A percentile compares a stretch with the other conserved stretches of the same genome.
Conservation (phyloP, 2,329 filamentous ascomycete genomes). For the Ophiocordyceps camponoti-leonardi region DNA sequence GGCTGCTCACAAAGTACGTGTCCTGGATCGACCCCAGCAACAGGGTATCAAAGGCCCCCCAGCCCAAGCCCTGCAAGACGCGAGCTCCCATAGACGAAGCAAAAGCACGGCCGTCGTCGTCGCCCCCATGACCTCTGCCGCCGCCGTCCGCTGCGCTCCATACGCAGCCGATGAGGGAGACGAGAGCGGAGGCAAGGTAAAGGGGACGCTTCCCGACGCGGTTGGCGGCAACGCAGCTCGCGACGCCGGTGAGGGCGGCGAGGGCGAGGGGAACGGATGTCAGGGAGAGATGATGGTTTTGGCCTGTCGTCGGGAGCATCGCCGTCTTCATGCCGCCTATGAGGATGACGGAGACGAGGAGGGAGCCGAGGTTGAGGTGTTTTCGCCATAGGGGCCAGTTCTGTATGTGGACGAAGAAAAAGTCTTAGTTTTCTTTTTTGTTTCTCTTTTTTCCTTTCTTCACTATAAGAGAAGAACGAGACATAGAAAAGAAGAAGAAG, state of each 20-base stretch:
- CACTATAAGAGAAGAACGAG: no score
- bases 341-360: slow-evolving; percentile 28
- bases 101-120: slow-evolving; percentile 17
- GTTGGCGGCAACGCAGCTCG: slow-evolving; percentile 23
- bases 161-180: slow-evolving; percentile 29
- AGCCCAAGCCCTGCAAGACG: slow-evolving; percentile 38
- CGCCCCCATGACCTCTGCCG: no score
- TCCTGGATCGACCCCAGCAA: slow-evolving; percentile 36
- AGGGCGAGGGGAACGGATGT: slow-evolving; percentile 36
- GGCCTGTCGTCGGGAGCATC: slow-evolving; percentile 28
- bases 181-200: slow-evolving; percentile 26
- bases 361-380: slow-evolving; percentile 25
- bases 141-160: slow-evolving; percentile 29
- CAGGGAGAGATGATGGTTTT: slow-evolving; percentile 27
- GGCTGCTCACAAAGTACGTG: slow-evolving; percentile 32
- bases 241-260: slow-evolving; percentile 26
- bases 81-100: slow-evolving; percentile 32
- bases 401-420: no score
- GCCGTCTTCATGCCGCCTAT: slow-evolving; percentile 36
- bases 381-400: slow-evolving; percentile 41
- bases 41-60: slow-evolving; percentile 39
- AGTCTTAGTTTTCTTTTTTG: neutral
- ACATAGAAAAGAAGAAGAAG: no score
- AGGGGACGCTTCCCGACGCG: slow-evolving; percentile 35
- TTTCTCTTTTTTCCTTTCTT: no score